Percentiles rank a stretch among this genome's conserved stretches.
These are phyloP conservation scores for Cucumis melo DNA, from an alignment of 306 rosid species.

Conservation along the genomic window DNA sequence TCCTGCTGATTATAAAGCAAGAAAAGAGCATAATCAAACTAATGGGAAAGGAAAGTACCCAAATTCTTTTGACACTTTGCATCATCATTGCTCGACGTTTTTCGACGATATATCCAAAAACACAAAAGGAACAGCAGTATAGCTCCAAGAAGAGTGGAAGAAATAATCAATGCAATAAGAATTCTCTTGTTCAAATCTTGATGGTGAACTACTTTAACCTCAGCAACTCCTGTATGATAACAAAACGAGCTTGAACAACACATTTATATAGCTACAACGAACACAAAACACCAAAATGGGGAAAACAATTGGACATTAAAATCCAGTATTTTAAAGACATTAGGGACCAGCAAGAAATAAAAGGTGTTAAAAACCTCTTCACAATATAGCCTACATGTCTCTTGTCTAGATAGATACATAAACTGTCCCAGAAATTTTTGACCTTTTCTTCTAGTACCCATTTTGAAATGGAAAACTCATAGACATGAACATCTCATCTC, in stretches of 20 bases:
- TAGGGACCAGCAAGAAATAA: neutral
- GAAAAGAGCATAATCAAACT: neutral
- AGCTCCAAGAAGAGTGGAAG: conserved; percentile 59
- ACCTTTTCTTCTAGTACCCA: neutral
- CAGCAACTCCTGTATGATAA: conserved; percentile 34
- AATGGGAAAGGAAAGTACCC: conserved; percentile 27
- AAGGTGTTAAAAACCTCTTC: neutral
- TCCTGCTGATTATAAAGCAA: neutral
- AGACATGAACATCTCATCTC: neutral
- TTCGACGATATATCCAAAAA: conserved; percentile 42
- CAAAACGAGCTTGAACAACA: neutral
- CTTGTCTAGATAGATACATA: neutral
- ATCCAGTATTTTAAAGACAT: neutral
- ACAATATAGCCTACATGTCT: neutral
- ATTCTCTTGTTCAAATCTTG: conserved; percentile 54
- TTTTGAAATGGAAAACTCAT: neutral
- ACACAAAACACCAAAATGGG: neutral
- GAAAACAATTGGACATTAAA: neutral
- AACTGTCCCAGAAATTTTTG: neutral
- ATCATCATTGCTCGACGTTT: conserved; percentile 16
- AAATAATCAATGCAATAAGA: conserved; percentile 49
- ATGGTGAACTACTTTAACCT: conserved; percentile 42
- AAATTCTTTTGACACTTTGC: conserved; percentile 24
- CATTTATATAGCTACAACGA: neutral
- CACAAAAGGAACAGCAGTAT: conserved; percentile 35